phyloP scores from a whole-genome alignment of 2,329 filamentous ascomycete genomes.

The Fusarium subglutinans region DNA sequence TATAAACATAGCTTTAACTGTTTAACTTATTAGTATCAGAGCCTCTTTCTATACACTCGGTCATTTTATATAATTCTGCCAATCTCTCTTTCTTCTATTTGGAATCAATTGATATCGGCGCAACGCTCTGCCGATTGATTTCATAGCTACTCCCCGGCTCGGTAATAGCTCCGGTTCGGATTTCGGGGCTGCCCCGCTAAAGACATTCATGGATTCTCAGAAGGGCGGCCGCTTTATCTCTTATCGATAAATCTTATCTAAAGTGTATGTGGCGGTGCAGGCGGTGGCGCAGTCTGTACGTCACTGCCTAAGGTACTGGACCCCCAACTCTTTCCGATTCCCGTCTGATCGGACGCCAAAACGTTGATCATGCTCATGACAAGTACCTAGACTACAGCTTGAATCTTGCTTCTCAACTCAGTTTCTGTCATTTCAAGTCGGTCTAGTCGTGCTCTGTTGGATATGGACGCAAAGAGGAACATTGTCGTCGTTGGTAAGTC shows the following conservation, averaged over 20 bases:
- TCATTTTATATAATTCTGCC: not conserved
- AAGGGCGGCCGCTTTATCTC: not conserved
- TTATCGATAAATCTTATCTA: constrained; percentile 7
- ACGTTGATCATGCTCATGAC: constrained; percentile 1
- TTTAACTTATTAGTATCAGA: not conserved
- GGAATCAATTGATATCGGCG: constrained; percentile 14
- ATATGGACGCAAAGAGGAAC: constrained; percentile 52
- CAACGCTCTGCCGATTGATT: constrained; percentile 8
- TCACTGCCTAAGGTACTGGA: not conserved
- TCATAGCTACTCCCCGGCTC: constrained; percentile 24
- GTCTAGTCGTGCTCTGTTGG: not conserved
- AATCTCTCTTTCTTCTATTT: not conserved
- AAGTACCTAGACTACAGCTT: not conserved
- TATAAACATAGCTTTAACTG: not conserved
- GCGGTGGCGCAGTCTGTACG: constrained; percentile 11
- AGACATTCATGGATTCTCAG: not conserved
- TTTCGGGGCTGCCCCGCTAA: constrained; percentile 15
- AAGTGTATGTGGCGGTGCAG: not conserved
- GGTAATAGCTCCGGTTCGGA: constrained; percentile 23
- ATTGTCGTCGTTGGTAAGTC: constrained; percentile 62
- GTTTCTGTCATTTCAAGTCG: not conserved
- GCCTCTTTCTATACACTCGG: not conserved
- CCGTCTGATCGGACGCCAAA: not conserved
- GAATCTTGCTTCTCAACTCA: not conserved
- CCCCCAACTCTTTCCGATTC: not conserved